Base-by-base conservation (phyloP, 1,139 yeast genomes). In the Yamadazyma sp. region DNA sequence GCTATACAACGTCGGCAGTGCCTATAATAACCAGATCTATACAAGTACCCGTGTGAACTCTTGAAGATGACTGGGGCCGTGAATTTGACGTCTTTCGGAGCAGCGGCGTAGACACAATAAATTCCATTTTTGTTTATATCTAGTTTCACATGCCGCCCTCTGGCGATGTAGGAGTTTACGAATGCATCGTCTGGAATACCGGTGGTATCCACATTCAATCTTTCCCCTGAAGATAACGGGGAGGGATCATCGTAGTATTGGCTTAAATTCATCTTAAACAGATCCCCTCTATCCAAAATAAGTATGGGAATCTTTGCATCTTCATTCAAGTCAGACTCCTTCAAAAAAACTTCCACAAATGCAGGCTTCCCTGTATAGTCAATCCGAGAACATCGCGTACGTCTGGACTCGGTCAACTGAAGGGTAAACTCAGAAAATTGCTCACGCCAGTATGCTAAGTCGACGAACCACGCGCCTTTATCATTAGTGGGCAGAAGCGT, bases 51-150 rank as follows among this genome's bases (percentile, higher is more conserved):
- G 38, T 58, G 54, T 2, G 61, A 52, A 41, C 56, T 61, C 18
- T 45, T 47, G 42, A 51, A 52, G 11, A 41, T 42, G 10, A 66
- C 49, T 1, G 64, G 57, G 8, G 61, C 40, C 8, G 38, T 36
- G 23, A 43, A 34, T 3, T 14, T 14, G 8, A 17, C 10, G 5
- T 33, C 38, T 10, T 46, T 54, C 1, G 62, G 58, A 5, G 61
- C 59, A 3, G 65, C 67, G 34, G 60, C 48, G 43, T 64, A 66
- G 16, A 62, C 61, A 53, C 73, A 67, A 43, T 66, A 67, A 14
- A 56, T 42, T 1, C 73, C 73, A 1, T 65, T 48, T 17, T 55
- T 47, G 3, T 53, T 44, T 4, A 61, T 57, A 1, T 44, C 33
- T 33, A 56, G 54, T 1, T 28, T 33, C 8, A 48, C 43, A 10